Evolutionary conservation across 1,139 yeast genomes (phyloP), one percentile per base, ranked within the genome.

Genomic region (Arxiozyma slooffiae): DNA sequence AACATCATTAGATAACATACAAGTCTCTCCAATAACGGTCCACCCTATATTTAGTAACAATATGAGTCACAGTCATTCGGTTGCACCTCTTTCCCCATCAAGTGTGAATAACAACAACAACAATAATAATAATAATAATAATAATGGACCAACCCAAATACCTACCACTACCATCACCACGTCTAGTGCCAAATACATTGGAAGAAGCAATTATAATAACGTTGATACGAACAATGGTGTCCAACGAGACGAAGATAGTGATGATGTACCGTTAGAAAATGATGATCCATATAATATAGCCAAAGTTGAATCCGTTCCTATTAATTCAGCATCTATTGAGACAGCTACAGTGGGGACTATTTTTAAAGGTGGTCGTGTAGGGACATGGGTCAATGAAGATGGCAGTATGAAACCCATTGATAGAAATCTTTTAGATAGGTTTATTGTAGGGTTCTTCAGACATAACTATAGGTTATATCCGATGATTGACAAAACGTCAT

Each of bases 381-480:
- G 62, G 38, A 52, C 58, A 18, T 56, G 62, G 62, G 47, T 57
- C 45, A 50, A 53, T 4, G 54, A 58, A 34, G 53, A 57, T 47
- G 57, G 58, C 38, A 43, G 58, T 41, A 56, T 52, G 52, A 52
- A 57, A 53, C 45, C 55, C 20, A 51, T 63, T 48, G 61, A 63
- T 40, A 55, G 67, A 47, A 53, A 58, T 41, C 44, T 60, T 45
- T 54, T 66, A 55, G 61, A 57, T 55, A 59, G 63, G 41, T 70
- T 69, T 48, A 64, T 70, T 18, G 69, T 73, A 38, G 75, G 76
- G 1, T 75, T 67, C 53, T 70, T 74, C 55, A 67, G 69, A 49
- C 75, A 73, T 51, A 74, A 72, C 51, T 75, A 73, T 50, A 61
- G 74, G 45, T 65, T 73, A 4, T 72, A 71, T 56, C 77, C 77